Percentiles rank a stretch among this genome's conserved stretches.
Evolutionary conservation across 768 basidiomycete genomes (phyloP).

Genomic region (Terana coerulea): DNA sequence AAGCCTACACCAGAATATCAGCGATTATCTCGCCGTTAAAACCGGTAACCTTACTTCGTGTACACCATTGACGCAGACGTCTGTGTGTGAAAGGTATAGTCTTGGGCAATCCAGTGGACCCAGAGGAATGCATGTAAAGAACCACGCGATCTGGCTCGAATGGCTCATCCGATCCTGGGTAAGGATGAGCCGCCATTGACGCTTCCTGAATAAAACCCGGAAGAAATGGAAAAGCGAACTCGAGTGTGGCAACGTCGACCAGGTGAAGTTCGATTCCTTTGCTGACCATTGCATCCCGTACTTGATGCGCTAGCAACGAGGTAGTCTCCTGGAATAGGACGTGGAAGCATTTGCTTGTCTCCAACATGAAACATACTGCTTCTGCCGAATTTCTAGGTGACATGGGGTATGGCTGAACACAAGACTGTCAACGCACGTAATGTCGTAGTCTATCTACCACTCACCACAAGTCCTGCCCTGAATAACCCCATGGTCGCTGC

Average conservation of each 20-base stretch:
- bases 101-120: conserved; percentile 46
- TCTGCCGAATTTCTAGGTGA: conserved; percentile 33
- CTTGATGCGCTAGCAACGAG: neutral
- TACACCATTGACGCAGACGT: conserved; percentile 4
- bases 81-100: conserved; percentile 25
- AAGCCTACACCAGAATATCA: neutral
- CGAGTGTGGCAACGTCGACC: neutral
- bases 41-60: neutral
- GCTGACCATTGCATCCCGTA: no score
- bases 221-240: conserved; percentile 1
- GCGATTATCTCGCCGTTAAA: no score
- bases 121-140: conserved; percentile 45
- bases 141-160: conserved; percentile 3
- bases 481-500: conserved; percentile 8
- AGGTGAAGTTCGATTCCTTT: neutral
- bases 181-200: conserved; percentile 1
- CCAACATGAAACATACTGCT: conserved; percentile 33
- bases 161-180: neutral
- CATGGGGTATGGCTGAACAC: conserved; percentile 29
- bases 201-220: neutral
- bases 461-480: conserved; percentile 12
- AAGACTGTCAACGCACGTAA: no score
- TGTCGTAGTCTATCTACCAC: no score
- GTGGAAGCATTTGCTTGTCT: conserved; percentile 34
- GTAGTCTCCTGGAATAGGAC: conserved; percentile 33